These are phyloP conservation scores for Primulina huaijiensis DNA, from an alignment of 257 asterid genomes.

Conservation along the genomic window DNA sequence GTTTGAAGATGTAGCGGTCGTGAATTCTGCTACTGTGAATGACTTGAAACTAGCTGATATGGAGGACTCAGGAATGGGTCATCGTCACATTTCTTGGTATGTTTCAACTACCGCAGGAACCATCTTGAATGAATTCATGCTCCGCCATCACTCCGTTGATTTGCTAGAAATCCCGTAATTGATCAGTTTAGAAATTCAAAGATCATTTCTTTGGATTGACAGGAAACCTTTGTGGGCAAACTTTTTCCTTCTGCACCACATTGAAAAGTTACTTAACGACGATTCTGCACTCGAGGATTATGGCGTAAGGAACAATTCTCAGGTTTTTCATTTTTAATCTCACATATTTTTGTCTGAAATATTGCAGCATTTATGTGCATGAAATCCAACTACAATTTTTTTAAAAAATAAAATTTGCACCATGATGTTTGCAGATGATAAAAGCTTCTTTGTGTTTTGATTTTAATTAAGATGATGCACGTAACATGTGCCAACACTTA, in stretches of 20 bases:
- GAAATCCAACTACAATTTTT: not conserved
- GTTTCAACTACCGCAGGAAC: slow-evolving; percentile 3
- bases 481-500: not conserved
- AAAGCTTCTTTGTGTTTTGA: not conserved
- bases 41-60: slow-evolving; percentile 66
- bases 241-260: slow-evolving; percentile 64
- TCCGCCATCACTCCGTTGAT: not conserved
- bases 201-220: not conserved
- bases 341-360: slow-evolving; percentile 1
- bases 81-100: slow-evolving; percentile 90
- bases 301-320: slow-evolving; percentile 71
- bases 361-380: not conserved
- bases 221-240: slow-evolving; percentile 73
- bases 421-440: not conserved
- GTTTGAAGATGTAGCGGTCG: slow-evolving; percentile 58
- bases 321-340: slow-evolving; percentile 40
- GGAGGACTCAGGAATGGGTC: slow-evolving; percentile 87
- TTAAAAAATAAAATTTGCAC: not conserved
- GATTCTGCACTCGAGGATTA: slow-evolving; percentile 53
- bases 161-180: not conserved
- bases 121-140: not conserved
- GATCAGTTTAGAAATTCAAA: not conserved
- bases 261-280: slow-evolving; percentile 73
- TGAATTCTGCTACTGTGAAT: slow-evolving; percentile 77
- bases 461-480: too few species aligned